phyloP scores from a whole-genome alignment of 1,284 basidiomycete species.

The Lignosus rhinocerotis region DNA sequence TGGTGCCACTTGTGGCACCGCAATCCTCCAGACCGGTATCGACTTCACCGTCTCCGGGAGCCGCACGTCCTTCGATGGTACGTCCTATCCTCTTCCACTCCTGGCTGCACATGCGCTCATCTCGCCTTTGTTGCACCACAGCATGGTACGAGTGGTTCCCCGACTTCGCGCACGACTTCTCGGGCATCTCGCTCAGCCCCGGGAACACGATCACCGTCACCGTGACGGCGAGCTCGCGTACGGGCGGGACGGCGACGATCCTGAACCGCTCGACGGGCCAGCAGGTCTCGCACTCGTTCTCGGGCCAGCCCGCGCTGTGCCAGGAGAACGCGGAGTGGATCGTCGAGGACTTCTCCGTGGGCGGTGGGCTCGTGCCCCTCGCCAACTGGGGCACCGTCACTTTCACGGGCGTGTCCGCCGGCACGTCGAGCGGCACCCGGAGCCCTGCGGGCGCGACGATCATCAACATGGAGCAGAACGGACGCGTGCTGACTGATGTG shows the following conservation, averaged over 20 bases:
- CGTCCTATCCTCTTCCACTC: neutral
- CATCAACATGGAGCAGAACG: slow-evolving; percentile 36
- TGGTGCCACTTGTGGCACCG: slow-evolving; percentile 21
- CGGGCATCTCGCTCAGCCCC: slow-evolving; percentile 31
- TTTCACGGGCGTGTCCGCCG: slow-evolving; percentile 19
- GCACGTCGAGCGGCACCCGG: slow-evolving; percentile 10
- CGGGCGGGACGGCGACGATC: slow-evolving; percentile 33
- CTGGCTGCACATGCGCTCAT: neutral
- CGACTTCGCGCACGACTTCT: slow-evolving; percentile 36
- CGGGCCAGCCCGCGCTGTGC: slow-evolving; percentile 35
- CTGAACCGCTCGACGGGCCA: slow-evolving; percentile 33
- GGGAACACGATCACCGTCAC: slow-evolving; percentile 35
- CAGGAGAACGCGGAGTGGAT: slow-evolving; percentile 30
- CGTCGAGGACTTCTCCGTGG: slow-evolving; percentile 39
- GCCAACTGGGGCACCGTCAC: slow-evolving; percentile 40
- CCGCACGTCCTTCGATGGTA: slow-evolving; percentile 29
- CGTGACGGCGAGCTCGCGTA: slow-evolving; percentile 31
- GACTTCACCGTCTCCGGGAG: slow-evolving; percentile 32
- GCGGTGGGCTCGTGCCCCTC: slow-evolving; percentile 35
- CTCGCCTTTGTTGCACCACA: slow-evolving; percentile 7
- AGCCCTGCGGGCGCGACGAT: slow-evolving; percentile 31
- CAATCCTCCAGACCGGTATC: slow-evolving; percentile 29
- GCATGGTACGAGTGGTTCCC: slow-evolving; percentile 44
- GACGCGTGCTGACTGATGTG: slow-evolving; percentile 29
- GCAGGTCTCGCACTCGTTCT: slow-evolving; percentile 31